These are phyloP conservation scores for Aspergillus awamori DNA, from an alignment of 2,329 filamentous ascomycete species.

Conservation along the genomic window DNA sequence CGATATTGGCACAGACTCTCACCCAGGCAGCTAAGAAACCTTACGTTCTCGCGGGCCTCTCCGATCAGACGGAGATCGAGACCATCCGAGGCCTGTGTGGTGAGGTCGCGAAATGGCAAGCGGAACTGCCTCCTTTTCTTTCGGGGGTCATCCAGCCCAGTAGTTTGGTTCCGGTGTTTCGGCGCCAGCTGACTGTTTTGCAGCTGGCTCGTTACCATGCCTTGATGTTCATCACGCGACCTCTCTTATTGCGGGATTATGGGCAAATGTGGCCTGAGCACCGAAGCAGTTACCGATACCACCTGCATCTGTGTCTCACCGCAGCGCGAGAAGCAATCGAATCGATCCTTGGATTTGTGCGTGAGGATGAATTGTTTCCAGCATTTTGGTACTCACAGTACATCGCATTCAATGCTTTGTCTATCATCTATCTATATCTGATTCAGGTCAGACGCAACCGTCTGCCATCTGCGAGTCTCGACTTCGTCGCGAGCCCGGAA, in stretches of 20 bases:
- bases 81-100: conserved; percentile 16
- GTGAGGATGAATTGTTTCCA: conserved; percentile 26
- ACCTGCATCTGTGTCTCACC: conserved; percentile 21
- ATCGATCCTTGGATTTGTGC: conserved; percentile 23
- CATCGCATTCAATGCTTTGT: conserved; percentile 29
- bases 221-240: conserved; percentile 26
- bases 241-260: conserved; percentile 24
- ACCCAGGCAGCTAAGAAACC: conserved; percentile 24
- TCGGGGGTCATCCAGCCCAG: conserved; percentile 25
- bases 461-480: conserved; percentile 8
- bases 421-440: conserved; percentile 25
- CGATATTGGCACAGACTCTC: conserved; percentile 22
- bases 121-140: conserved; percentile 20
- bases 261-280: conserved; percentile 22
- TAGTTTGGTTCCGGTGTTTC: conserved; percentile 24
- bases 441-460: conserved; percentile 21
- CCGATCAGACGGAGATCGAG: conserved; percentile 13
- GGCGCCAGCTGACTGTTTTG: conserved; percentile 26
- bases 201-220: conserved; percentile 26
- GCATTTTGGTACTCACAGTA: conserved; percentile 32
- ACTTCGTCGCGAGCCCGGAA: not conserved
- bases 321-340: conserved; percentile 24
- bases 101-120: conserved; percentile 20
- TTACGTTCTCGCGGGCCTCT: conserved; percentile 23
- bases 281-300: conserved; percentile 14